Evolutionary conservation across 805 yeast genomes (phyloP), one percentile per base, ranked within the genome.

Genomic region (Metschnikowia kofuensis): DNA sequence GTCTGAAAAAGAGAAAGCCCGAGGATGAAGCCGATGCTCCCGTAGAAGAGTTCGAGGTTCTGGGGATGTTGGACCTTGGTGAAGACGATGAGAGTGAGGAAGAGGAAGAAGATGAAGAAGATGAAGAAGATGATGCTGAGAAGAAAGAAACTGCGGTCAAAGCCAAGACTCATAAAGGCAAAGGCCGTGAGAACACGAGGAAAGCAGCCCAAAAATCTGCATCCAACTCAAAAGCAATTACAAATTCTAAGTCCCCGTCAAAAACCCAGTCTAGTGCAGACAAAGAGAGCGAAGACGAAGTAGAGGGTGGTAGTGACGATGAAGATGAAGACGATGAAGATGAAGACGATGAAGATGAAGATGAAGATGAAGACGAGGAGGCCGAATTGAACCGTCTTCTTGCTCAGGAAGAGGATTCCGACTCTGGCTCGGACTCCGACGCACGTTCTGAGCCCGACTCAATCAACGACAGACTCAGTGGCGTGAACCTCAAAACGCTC

Each of bases 311-410:
- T 13, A 13, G 26, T 13, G 16, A 31, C n/a, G 16, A n/a, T 13
- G 47, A 40, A 13, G 35, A 40, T 6, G 42, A 40, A 44, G 32
- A 30, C 2, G 13, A 12, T 30, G 13, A 12, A 2, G 32, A 9
- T 11, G 42, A 53, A 26, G 47, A 34, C 15, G 53, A 44, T 6
- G 45, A 16, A 6, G 46, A 39, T 4, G 47, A 26, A 6, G 48
- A 37, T 2, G 48, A 45, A 8, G 53, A 47, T n/a, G 51, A 46
- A 7, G 89, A 84, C 53, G 55, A 49, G 21, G 59, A 54, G 45
- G 84, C 78, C 6, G 90, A 84, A 57, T 71, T 84, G 50, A 83
- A 85, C 58, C 66, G 70, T 43, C 69, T 85, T n/a, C 62, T 85
- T 38, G 87, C 80, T 7, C 77, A 72, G 51, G 83, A 79, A 55